Evolutionary conservation across 2,329 filamentous ascomycete genomes (phyloP).

Genomic region (Teratosphaeria epicoccoides): DNA sequence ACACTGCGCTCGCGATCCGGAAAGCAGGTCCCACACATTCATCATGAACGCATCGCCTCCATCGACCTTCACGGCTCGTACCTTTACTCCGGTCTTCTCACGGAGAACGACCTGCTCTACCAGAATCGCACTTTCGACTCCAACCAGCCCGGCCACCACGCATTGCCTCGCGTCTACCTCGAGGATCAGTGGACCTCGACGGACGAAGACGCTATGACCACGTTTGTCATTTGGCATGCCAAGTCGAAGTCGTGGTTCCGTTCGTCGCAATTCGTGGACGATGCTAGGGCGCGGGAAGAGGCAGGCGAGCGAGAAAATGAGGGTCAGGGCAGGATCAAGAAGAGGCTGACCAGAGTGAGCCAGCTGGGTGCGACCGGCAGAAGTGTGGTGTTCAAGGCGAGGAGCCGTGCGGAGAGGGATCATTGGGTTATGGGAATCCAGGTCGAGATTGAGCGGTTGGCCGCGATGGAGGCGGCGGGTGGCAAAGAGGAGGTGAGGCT

Average conservation of each 20-base stretch:
- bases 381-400: constrained; percentile 55
- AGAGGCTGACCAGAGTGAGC: constrained; percentile 48
- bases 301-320: background rate
- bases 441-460: constrained; percentile 54
- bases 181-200: constrained; percentile 51
- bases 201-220: constrained; percentile 56
- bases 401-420: constrained; percentile 55
- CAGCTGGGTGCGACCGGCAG: constrained; percentile 50
- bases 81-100: constrained; percentile 53
- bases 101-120: constrained; percentile 52
- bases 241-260: constrained; percentile 47
- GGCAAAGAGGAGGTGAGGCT: constrained; percentile 19
- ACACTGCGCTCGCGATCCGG: constrained; percentile 46
- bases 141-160: constrained; percentile 49
- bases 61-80: constrained; percentile 55
- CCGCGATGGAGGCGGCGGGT: constrained; percentile 35
- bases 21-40: constrained; percentile 47
- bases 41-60: constrained; percentile 49
- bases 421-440: constrained; percentile 57
- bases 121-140: constrained; percentile 54
- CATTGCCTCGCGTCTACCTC: constrained; percentile 49
- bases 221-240: constrained; percentile 57
- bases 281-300: constrained; percentile 13
- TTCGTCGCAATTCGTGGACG: constrained; percentile 22
- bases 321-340: constrained; percentile 21